Conservation (phyloP, 129 eudicot genomes). For the sunflower (Helianthus annuus) region DNA sequence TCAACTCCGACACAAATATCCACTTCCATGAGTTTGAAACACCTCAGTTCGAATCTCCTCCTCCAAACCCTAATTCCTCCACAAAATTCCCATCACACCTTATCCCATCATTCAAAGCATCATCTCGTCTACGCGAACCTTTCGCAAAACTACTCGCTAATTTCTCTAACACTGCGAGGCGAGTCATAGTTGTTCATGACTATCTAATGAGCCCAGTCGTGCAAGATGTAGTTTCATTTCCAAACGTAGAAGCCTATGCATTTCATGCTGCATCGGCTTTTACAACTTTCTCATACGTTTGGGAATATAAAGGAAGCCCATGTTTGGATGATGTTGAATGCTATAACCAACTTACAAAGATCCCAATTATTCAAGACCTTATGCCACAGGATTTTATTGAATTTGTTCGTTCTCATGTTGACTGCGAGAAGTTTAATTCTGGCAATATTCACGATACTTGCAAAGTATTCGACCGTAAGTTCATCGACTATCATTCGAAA, state of each 20-base stretch:
- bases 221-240: slow-evolving; percentile 36
- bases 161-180: slow-evolving; percentile 2
- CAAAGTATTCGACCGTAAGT: slow-evolving; percentile 48
- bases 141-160: slow-evolving; percentile 25
- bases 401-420: neutral
- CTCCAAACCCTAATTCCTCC: slow-evolving; percentile 41
- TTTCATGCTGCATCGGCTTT: slow-evolving; percentile 42
- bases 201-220: slow-evolving; percentile 38
- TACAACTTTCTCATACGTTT: slow-evolving; percentile 20
- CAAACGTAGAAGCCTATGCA: slow-evolving; percentile 43
- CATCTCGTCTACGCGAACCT: slow-evolving; percentile 41
- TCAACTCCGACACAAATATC: slow-evolving; percentile 14
- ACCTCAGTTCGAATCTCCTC: slow-evolving; percentile 39
- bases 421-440: slow-evolving; percentile 12
- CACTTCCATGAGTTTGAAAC: slow-evolving; percentile 46
- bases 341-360: slow-evolving; percentile 9
- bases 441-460: slow-evolving; percentile 57
- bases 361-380: slow-evolving; percentile 36
- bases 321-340: slow-evolving; percentile 20
- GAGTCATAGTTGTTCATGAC: slow-evolving; percentile 51
- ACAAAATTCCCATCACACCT: slow-evolving; percentile 49
- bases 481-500: slow-evolving; percentile 28
- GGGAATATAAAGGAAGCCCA: slow-evolving; percentile 48
- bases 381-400: slow-evolving; percentile 26
- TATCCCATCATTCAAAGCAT: slow-evolving; percentile 36